These are phyloP conservation scores for Penicillium sp. DNA, from an alignment of 2,329 filamentous ascomycete genomes.

Conservation along the genomic window DNA sequence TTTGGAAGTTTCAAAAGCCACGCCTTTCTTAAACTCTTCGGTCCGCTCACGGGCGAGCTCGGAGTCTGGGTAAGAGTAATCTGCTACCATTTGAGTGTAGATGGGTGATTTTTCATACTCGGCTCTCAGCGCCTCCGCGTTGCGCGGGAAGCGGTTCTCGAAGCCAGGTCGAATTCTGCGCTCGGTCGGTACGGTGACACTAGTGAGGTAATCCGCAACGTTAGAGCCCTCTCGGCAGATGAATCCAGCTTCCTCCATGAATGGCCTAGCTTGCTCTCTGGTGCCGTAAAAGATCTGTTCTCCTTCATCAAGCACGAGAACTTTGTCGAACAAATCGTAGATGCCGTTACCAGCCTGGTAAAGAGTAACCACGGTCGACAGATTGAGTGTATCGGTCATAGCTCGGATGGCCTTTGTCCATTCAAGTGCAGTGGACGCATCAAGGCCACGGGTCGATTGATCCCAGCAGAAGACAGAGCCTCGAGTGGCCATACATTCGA, in stretches of 20 bases:
- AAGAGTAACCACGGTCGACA: conserved; percentile 55
- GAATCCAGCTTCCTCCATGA: conserved; percentile 59
- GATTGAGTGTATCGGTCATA: conserved; percentile 54
- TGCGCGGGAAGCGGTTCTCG: conserved; percentile 40
- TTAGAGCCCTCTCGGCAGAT: conserved; percentile 55
- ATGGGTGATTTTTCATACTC: conserved; percentile 49
- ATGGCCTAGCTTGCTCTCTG: conserved; percentile 50
- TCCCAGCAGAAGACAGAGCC: conserved; percentile 59
- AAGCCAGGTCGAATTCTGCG: conserved; percentile 38
- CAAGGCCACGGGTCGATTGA: conserved; percentile 57
- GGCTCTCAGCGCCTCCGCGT: conserved; percentile 36
- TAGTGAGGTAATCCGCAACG: conserved; percentile 57
- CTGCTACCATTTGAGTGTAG: conserved; percentile 43
- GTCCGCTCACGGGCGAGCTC: conserved; percentile 45
- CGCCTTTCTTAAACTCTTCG: conserved; percentile 46
- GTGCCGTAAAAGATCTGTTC: conserved; percentile 59
- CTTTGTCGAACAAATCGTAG: conserved; percentile 62
- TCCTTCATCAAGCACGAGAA: conserved; percentile 58
- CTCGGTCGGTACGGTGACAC: conserved; percentile 52
- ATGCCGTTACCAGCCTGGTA: conserved; percentile 65
- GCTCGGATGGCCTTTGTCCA: conserved; percentile 54
- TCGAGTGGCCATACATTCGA: conserved; percentile 53
- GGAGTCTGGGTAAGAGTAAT: conserved; percentile 51
- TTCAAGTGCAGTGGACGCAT: conserved; percentile 56
- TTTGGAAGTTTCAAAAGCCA: conserved; percentile 49